Base-by-base conservation (phyloP, 192 early-diverging fungal genomes). In the Fimicolochytrium jonesii region DNA sequence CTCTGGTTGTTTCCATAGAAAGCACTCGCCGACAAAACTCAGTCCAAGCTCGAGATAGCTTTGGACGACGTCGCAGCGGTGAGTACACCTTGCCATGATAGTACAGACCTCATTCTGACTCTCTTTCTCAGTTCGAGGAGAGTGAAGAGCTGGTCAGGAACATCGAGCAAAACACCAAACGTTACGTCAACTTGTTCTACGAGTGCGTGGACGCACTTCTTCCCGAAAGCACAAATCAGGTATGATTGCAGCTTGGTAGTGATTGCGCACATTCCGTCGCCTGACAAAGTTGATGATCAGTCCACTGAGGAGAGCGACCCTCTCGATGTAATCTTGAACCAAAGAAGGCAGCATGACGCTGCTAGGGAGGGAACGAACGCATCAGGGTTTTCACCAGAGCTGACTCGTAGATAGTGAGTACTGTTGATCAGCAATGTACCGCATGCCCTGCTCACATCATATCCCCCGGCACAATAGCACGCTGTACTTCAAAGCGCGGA, bases 321-420 rank as follows among this genome's bases (percentile, higher is more conserved):
- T 18, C 70, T 95, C 26, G 93, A 96, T 61, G 94, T 95, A 32
- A 83, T 98, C 52, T 82, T 93, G 59, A 83, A 85, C 59, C 92
- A 95, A 31, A 78, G 95, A 28, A 83, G 81, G 46, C 86, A 85
- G 57, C 86, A 69, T 26, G 63, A 77, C 57, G 59, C 48, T 7
- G 60, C 52, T 37, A 41, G 43, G 26, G 61, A 59, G 28, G 63
- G 56, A 3, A 65, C 56, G 6, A 70, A 64, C 49, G 73, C 67
- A 3, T 65, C 67, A 5, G 49, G 51, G 10, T 93, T 94, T 70
- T 94, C 95, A 4, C 80, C 91, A 20, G 69, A 80, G 23, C 84
- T 98, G 55, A 92, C 88, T 29, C 77, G 95, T 57, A 78, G 91
- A 70, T 96, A 91, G 87, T 92, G 82, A 68, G 82, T 82, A 26